Conservation (phyloP, 2,329 filamentous ascomycete species). For the Fusarium nodosum region DNA sequence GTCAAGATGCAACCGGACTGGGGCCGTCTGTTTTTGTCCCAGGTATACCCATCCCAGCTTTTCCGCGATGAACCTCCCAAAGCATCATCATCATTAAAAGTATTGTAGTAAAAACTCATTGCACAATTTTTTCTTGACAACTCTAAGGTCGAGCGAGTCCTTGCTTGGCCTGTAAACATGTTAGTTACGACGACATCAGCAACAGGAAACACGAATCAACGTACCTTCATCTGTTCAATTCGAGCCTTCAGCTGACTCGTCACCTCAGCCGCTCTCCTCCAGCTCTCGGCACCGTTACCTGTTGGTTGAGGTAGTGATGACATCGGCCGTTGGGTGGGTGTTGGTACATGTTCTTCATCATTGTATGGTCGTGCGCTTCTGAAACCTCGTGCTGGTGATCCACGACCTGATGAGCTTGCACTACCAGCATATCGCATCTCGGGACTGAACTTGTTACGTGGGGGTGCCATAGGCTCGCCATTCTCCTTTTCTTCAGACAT, state of each 20-base stretch:
- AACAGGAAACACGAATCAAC: constrained; percentile 21
- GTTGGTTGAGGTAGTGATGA: constrained; percentile 56
- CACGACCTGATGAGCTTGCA: constrained; percentile 67
- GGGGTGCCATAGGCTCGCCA: constrained; percentile 62
- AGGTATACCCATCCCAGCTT: constrained; percentile 44
- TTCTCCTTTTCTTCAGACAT: constrained; percentile 86
- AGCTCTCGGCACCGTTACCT: constrained; percentile 76
- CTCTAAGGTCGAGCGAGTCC: constrained; percentile 61
- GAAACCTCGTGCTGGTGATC: constrained; percentile 70
- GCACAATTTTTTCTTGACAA: constrained; percentile 22
- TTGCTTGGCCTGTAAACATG: constrained; percentile 61
- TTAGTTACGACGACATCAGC: constrained; percentile 7
- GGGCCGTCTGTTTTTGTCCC: constrained; percentile 39
- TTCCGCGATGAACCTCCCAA: constrained; percentile 40
- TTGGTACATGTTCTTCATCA: constrained; percentile 54
- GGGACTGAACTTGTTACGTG: constrained; percentile 67
- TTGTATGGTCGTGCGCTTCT: constrained; percentile 55
- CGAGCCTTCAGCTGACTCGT: constrained; percentile 97
- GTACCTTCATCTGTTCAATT: constrained; percentile 97
- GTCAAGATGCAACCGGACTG: constrained; percentile 49
- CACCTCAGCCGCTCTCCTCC: constrained; percentile 96
- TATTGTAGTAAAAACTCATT: constrained; percentile 29
- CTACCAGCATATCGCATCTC: constrained; percentile 67
- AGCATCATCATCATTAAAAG: constrained; percentile 47
- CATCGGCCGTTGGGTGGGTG: constrained; percentile 52